Percentiles rank a stretch among this genome's conserved stretches.
These are phyloP conservation scores for Triticum dicoccoides DNA, from an alignment of 176 grass and related monocot genomes.

Conservation along the genomic window DNA sequence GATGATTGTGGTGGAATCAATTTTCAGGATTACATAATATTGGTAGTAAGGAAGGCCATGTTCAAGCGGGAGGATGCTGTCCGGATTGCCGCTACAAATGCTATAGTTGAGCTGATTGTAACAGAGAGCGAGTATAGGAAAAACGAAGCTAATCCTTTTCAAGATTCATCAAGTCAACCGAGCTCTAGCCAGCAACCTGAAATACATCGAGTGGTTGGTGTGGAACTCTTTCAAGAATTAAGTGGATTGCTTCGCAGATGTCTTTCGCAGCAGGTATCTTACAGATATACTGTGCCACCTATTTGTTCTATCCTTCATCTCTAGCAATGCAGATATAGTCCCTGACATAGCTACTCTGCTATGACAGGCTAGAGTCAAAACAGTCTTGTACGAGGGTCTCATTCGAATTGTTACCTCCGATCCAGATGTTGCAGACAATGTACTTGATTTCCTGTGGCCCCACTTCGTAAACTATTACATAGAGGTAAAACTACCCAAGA, in stretches of 20 bases:
- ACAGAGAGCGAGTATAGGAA: conserved; percentile 47
- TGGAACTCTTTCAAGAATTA: conserved; percentile 75
- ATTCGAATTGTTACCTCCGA: conserved; percentile 58
- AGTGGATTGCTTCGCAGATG: conserved; percentile 81
- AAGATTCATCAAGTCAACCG: conserved; percentile 78
- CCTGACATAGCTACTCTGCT: conserved; percentile 25
- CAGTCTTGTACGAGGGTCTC: conserved; percentile 67
- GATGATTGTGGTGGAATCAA: conserved; percentile 19
- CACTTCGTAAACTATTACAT: conserved; percentile 75
- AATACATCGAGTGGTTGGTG: conserved; percentile 38
- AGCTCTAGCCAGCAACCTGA: conserved; percentile 83
- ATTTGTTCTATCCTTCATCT: conserved; percentile 18
- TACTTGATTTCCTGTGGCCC: conserved; percentile 80
- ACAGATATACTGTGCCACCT: neutral
- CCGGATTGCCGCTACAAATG: conserved; percentile 65
- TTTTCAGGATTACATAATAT: conserved; percentile 86
- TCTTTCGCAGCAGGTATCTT: conserved; percentile 74
- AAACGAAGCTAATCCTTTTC: conserved; percentile 47
- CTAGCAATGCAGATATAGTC: neutral
- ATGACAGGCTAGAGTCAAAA: conserved; percentile 77
- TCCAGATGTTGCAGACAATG: conserved; percentile 43
- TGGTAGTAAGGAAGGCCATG: conserved; percentile 92
- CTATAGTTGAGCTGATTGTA: conserved; percentile 72
- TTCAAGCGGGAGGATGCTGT: conserved; percentile 76
- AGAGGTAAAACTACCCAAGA: conserved; percentile 45